phyloP scores from a whole-genome alignment of 1,284 basidiomycete species.

The Ceratobasidium sp. region DNA sequence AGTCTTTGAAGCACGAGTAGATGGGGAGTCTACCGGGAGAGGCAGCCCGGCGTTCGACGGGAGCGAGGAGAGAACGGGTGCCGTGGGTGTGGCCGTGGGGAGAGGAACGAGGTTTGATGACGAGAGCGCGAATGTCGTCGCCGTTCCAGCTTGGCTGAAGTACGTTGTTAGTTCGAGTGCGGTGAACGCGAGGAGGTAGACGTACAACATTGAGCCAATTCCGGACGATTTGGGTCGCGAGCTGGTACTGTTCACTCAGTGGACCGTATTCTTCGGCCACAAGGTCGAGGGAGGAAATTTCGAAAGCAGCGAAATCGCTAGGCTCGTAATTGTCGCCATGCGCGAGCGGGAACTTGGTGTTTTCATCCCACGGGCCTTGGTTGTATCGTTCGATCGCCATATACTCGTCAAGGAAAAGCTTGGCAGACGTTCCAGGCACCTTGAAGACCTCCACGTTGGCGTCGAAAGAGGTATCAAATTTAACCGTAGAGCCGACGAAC shows the following conservation, averaged over 20 bases:
- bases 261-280: constrained; percentile 62
- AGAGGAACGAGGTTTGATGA: constrained; percentile 45
- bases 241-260: constrained; percentile 65
- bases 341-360: constrained; percentile 57
- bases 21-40: constrained; percentile 65
- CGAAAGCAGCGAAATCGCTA: constrained; percentile 68
- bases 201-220: constrained; percentile 54
- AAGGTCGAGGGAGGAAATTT: constrained; percentile 63
- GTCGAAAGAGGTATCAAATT: constrained; percentile 46
- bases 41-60: constrained; percentile 57
- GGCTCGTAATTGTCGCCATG: constrained; percentile 56
- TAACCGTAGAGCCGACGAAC: background rate
- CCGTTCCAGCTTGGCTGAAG: constrained; percentile 28
- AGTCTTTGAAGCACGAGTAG: constrained; percentile 70
- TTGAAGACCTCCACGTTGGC: constrained; percentile 59
- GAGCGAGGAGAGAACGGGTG: constrained; percentile 57
- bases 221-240: constrained; percentile 61
- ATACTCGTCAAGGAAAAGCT: constrained; percentile 59
- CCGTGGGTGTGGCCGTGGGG: constrained; percentile 21
- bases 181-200: constrained; percentile 52
- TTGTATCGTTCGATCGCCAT: constrained; percentile 58
- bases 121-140: constrained; percentile 37
- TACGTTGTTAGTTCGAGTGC: background rate
- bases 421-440: constrained; percentile 56
- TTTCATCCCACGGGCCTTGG: constrained; percentile 12